Base-by-base conservation (phyloP, 1,139 yeast genomes). In the Hanseniaspora sp. region DNA sequence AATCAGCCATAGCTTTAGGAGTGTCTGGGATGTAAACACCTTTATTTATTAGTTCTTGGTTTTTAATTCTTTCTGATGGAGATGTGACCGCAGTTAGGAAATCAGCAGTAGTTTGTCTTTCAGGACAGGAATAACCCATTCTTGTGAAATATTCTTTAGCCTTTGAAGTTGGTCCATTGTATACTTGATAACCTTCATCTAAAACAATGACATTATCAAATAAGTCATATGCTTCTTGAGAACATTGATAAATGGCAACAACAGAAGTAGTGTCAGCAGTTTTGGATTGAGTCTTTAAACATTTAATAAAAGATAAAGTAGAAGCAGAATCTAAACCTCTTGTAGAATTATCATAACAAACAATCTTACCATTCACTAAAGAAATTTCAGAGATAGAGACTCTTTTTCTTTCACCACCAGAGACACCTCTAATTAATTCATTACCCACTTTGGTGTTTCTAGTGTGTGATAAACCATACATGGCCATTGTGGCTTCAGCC, bases 301-400 rank as follows among this genome's bases (percentile, higher is more conserved):
- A 82, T 62, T 79, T 74, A 56, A 81, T 74, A 61, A 84, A 86
- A 68, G 86, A 95, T 56, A 83, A 71, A 6, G 88, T 88, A 43
- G 86, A 82, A 13, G 87, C 83, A 23, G 87, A 76, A 66, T 82
- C 88, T 57, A 82, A 72, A 63, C 88, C 88, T 67, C 88, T 75
- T 6, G 88, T 82, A 31, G 86, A 80, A 66, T 82, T 82, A 68
- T 82, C 88, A 80, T 85, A 82, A 67, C 85, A 80, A 63, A 80
- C 84, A 53, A 82, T 67, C 47, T 79, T 74, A 8, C 84, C 79
- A 33, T 82, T 79, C 52, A 80, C 72, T n/a, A 80, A 71, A 42
- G 80, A 70, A 5, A 78, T 81, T 64, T 82, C 87, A 17, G 85
- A 85, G 61, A 83, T 82, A 8, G 88, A 82, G 6, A 71, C 74